Conservation (phyloP, 768 basidiomycete genomes). For the Amanita molliuscula region DNA sequence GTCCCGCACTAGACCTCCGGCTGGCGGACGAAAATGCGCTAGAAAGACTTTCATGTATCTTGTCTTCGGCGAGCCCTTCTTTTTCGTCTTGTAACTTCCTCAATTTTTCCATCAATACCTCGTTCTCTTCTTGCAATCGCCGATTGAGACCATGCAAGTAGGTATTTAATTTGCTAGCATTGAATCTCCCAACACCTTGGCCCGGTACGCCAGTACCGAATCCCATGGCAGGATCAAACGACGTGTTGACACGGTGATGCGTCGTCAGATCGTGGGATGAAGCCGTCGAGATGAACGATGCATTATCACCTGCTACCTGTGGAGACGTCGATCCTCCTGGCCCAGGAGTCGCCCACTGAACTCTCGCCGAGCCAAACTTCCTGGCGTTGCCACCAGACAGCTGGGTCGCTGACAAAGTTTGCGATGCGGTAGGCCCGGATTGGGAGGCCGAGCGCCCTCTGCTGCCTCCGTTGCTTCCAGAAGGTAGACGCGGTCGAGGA, state of each 20-base stretch:
- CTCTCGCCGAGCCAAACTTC: not conserved
- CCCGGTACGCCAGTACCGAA: conserved; percentile 53
- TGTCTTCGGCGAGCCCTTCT: conserved; percentile 9
- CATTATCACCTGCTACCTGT: conserved; percentile 12
- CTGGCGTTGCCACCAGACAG: not conserved
- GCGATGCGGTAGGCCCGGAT: conserved; percentile 24
- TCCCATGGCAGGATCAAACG: conserved; percentile 78
- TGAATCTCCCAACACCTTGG: conserved; percentile 68
- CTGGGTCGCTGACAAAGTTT: conserved; percentile 13
- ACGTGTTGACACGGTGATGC: conserved; percentile 73
- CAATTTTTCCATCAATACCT: conserved; percentile 46
- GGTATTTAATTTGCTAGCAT: conserved; percentile 75
- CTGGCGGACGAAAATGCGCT: conserved; percentile 17
- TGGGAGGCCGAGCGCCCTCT: conserved; percentile 36
- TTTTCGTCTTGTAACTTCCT: conserved; percentile 43
- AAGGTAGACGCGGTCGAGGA: conserved; percentile 41
- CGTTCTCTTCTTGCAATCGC: conserved; percentile 79
- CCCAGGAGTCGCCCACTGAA: conserved; percentile 3
- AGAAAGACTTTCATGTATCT: conserved; percentile 5
- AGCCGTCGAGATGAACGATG: conserved; percentile 70
- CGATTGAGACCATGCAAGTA: conserved; percentile 83
- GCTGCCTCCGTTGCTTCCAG: conserved; percentile 8
- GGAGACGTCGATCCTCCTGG: conserved; percentile 9
- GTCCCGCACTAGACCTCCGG: conserved; percentile 23
- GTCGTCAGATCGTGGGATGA: conserved; percentile 86